Percentiles rank a stretch among this genome's conserved stretches.
phyloP scores from a whole-genome alignment of 139 green algal species.

The Spirogloea muscicola region DNA sequence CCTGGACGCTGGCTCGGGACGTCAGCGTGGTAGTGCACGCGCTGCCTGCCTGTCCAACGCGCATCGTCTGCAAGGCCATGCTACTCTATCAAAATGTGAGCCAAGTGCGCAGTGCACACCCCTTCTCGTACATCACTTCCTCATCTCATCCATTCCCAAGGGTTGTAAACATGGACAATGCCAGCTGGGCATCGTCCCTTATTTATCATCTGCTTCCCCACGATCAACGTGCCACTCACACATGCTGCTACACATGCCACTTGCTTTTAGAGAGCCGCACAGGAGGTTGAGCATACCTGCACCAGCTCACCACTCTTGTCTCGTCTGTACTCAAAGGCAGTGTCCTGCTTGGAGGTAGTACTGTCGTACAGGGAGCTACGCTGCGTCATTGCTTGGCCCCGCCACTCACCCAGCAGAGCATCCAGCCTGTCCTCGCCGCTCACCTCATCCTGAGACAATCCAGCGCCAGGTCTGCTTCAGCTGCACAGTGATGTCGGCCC shows the following conservation, averaged over 20 bases:
- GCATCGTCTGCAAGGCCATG: neutral
- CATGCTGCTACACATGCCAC: neutral
- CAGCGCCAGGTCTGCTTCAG: too few species aligned
- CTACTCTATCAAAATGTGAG: neutral
- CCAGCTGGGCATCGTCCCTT: neutral
- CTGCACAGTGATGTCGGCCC: too few species aligned
- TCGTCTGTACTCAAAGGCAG: neutral
- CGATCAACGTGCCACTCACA: neutral
- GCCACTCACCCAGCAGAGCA: conserved; percentile 4
- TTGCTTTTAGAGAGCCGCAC: neutral
- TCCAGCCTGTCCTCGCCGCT: neutral
- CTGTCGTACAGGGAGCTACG: neutral
- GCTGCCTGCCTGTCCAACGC: neutral
- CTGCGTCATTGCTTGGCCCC: neutral
- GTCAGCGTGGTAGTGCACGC: neutral
- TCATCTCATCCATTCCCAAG: too few species aligned
- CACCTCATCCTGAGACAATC: too few species aligned
- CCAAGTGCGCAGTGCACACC: neutral
- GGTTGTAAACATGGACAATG: neutral
- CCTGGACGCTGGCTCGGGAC: neutral
- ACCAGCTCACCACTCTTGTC: neutral
- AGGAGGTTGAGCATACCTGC: neutral
- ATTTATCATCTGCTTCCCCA: neutral
- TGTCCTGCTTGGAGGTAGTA: neutral
- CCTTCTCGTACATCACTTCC: too few species aligned